Conservation (phyloP, 805 yeast species). For the Suhomyces xylopsoci region DNA sequence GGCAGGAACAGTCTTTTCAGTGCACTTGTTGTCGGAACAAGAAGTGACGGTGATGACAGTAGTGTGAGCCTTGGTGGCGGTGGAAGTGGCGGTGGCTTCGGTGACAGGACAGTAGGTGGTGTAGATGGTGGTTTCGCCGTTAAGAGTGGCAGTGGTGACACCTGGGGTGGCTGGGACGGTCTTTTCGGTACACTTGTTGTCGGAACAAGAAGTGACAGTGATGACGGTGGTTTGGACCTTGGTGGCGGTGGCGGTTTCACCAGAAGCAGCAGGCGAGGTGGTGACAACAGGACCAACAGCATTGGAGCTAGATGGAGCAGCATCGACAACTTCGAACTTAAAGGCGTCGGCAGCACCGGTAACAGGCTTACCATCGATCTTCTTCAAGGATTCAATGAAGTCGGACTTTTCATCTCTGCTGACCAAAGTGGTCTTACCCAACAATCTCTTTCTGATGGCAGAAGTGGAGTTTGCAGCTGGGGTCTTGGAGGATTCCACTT, state of each 20-base stretch:
- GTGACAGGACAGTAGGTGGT: slow-evolving; percentile 38
- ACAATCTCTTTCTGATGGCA: slow-evolving; percentile 39
- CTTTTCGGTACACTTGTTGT: slow-evolving; percentile 23
- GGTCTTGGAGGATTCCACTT: slow-evolving; percentile 23
- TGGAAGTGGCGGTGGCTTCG: slow-evolving; percentile 20
- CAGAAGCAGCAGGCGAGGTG: slow-evolving; percentile 19
- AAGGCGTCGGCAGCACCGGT: slow-evolving; percentile 7
- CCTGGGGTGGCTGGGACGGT: slow-evolving; percentile 13
- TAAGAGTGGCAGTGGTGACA: slow-evolving; percentile 28
- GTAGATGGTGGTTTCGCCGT: slow-evolving; percentile 36
- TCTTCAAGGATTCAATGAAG: slow-evolving; percentile 20
- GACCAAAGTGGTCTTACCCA: slow-evolving; percentile 17
- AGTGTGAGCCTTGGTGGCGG: slow-evolving; percentile 19
- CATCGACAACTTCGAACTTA: slow-evolving; percentile 15
- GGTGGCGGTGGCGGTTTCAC: slow-evolving; percentile 27
- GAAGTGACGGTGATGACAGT: slow-evolving; percentile 37
- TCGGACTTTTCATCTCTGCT: slow-evolving; percentile 31
- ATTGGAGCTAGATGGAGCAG: background rate
- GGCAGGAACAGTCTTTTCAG: slow-evolving; percentile 16
- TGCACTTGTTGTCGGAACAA: slow-evolving; percentile 32
- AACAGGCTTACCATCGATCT: slow-evolving; percentile 25
- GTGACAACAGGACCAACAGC: background rate
- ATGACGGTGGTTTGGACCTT: slow-evolving; percentile 19
- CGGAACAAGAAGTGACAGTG: slow-evolving; percentile 40
- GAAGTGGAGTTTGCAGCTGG: slow-evolving; percentile 40